Conservation (phyloP, 1,284 basidiomycete genomes). For the Microstroma glucosiphilum region DNA sequence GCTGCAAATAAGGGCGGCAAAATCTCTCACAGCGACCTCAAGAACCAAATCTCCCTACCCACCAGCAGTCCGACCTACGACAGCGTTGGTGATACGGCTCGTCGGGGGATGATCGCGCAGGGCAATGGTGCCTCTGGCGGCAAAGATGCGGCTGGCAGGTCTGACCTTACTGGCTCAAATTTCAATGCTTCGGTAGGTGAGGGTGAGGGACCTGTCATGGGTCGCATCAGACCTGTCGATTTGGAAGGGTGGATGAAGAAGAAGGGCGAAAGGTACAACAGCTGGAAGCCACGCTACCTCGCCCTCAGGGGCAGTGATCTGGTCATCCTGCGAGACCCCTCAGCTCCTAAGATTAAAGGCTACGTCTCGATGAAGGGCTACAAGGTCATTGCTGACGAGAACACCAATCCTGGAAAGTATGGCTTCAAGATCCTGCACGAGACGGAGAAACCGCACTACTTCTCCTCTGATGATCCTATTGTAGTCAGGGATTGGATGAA, state of each 20-base stretch:
- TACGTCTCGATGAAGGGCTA: constrained; percentile 88
- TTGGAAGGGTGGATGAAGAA: constrained; percentile 79
- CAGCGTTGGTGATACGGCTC: constrained; percentile 30
- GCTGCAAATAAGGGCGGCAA: not conserved
- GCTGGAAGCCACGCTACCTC: constrained; percentile 88
- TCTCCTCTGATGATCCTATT: constrained; percentile 79
- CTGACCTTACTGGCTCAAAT: not conserved
- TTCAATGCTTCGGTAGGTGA: not conserved
- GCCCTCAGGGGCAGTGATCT: constrained; percentile 78
- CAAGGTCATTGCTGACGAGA: constrained; percentile 87
- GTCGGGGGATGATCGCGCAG: constrained; percentile 21
- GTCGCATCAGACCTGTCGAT: constrained; percentile 44
- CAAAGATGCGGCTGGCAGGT: not conserved
- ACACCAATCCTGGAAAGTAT: constrained; percentile 82
- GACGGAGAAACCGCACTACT: constrained; percentile 77
- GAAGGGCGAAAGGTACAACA: constrained; percentile 84
- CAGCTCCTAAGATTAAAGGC: constrained; percentile 69
- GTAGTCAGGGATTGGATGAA: constrained; percentile 97
- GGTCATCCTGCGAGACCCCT: constrained; percentile 36
- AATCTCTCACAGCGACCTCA: constrained; percentile 19
- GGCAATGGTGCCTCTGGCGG: constrained; percentile 6
- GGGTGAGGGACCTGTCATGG: constrained; percentile 29
- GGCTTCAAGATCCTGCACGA: constrained; percentile 93
- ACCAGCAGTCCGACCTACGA: constrained; percentile 42
- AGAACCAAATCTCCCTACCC: constrained; percentile 47